Base-by-base conservation (phyloP, 1,284 basidiomycete species). In the Rhodotorula mucilaginosa region DNA sequence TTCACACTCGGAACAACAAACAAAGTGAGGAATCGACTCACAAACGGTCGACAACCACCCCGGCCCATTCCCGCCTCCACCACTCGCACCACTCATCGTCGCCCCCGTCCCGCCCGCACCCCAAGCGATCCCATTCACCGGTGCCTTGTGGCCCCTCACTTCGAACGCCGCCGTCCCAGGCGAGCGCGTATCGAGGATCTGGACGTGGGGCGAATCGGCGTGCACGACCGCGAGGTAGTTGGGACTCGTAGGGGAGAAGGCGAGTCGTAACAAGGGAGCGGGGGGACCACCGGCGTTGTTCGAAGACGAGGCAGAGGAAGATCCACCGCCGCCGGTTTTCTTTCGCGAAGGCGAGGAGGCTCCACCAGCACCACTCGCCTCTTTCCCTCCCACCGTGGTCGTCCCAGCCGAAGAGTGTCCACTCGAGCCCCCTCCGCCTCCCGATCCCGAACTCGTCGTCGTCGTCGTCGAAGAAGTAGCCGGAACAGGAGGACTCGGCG, bases 181-280 rank as follows among this genome's bases (percentile, higher is more conserved):
- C 81, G 88, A 91, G 60, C 94, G 87, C 90, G 97, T 96, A 79
- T 97, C 94, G 71, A 97, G 84, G 51, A 97, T 91, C 79, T 96
- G 90, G 5, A 96, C 86, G 76, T 92, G 89, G 31, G 85, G 82
- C 64, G 91, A 91, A 79, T 96, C 93, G 86, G 93, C 89, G 77
- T 93, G 91, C 91, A 97, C 3, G 90, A 79, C 93, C n/a, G 91
- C 91, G 87, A 94, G 91, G 78, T 93, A 96, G 81, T 93, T 91
- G 18, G 90, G 88, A 80, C 92, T 90, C 3, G 87, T 85, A 0
- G 92, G 92, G 78, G 93, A 92, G 83, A 93, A 94, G 44, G 89
- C 89, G 69, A 94, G 90, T 49, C 92, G 84, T 12, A 94, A 84
- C 52, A 97, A 83, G 1, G 93, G 87, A 86, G 86, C 84, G 5